These are phyloP conservation scores for Scheffersomyces quercinus DNA, from an alignment of 1,139 yeast genomes.

Conservation along the genomic window DNA sequence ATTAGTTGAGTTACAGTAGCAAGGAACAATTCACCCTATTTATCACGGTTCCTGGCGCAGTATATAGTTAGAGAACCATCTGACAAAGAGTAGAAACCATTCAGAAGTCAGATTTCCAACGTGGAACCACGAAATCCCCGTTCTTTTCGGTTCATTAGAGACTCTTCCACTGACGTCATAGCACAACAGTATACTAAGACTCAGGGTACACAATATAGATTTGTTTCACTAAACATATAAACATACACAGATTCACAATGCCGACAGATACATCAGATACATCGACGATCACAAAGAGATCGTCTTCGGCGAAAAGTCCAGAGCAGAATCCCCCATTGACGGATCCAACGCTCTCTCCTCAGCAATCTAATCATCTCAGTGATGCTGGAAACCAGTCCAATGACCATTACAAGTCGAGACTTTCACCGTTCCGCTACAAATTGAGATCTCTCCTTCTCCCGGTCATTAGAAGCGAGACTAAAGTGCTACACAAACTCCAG, in stretches of 20 bases:
- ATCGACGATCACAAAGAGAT: not conserved
- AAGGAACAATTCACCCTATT: too few relatives aligned
- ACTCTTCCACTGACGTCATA: too few relatives aligned
- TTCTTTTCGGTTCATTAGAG: too few relatives aligned
- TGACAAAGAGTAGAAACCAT: too few relatives aligned
- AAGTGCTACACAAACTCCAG: constrained; percentile 61
- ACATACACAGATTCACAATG: not conserved
- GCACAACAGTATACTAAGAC: too few relatives aligned
- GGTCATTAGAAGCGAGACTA: constrained; percentile 66
- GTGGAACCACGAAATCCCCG: too few relatives aligned
- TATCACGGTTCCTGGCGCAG: too few relatives aligned
- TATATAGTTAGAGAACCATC: too few relatives aligned
- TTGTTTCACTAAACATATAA: not conserved
- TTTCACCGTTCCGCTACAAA: constrained; percentile 60
- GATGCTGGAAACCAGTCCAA: constrained; percentile 77
- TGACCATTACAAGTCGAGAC: constrained; percentile 60
- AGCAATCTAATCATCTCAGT: constrained; percentile 13
- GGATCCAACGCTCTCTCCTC: not conserved
- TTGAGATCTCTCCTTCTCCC: constrained; percentile 61
- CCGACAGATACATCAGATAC: not conserved
- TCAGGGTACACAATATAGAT: too few relatives aligned
- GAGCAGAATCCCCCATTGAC: too few relatives aligned
- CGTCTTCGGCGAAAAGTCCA: not conserved
- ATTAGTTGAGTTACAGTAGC: too few relatives aligned
- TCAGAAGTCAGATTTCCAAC: too few relatives aligned